phyloP scores from a whole-genome alignment of 2,329 filamentous ascomycete species.

The Cytospora mali region DNA sequence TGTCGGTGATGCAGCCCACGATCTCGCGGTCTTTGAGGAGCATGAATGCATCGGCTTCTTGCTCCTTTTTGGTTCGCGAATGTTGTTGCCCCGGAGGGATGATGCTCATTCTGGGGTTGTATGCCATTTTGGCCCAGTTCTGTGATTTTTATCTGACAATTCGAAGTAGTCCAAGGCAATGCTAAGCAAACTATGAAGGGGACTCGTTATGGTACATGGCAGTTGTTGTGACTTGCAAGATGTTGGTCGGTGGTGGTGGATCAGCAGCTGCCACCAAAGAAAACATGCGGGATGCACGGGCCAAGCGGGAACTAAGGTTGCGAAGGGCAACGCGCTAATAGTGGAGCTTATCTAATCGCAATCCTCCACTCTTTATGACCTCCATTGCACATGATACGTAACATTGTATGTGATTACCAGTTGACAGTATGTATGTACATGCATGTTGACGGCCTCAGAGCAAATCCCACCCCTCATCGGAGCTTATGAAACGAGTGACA shows the following conservation, averaged over 20 bases:
- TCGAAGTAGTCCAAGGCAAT: not conserved
- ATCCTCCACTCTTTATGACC: not conserved
- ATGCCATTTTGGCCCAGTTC: constrained; percentile 50
- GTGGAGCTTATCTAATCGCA: not conserved
- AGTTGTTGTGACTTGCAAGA: not conserved
- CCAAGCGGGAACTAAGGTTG: constrained; percentile 1
- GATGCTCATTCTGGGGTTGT: constrained; percentile 64
- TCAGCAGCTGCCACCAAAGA: not conserved
- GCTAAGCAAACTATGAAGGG: not conserved
- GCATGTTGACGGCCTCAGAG: not conserved
- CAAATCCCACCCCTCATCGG: not conserved
- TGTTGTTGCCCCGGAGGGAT: constrained; percentile 56
- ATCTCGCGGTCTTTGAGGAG: constrained; percentile 74
- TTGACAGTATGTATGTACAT: no score
- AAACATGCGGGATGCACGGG: not conserved
- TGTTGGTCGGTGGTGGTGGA: not conserved
- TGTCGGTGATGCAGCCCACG: constrained; percentile 94
- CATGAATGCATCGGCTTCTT: constrained; percentile 62
- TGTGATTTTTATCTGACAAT: not conserved
- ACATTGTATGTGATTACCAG: no score
- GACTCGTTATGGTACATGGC: not conserved
- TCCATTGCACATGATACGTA: not conserved
- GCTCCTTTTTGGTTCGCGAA: constrained; percentile 55
- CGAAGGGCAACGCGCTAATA: not conserved
- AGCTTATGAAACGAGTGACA: not conserved